These are phyloP conservation scores for Colletotrichum sp. DNA, from an alignment of 2,329 filamentous ascomycete species.

Conservation along the genomic window DNA sequence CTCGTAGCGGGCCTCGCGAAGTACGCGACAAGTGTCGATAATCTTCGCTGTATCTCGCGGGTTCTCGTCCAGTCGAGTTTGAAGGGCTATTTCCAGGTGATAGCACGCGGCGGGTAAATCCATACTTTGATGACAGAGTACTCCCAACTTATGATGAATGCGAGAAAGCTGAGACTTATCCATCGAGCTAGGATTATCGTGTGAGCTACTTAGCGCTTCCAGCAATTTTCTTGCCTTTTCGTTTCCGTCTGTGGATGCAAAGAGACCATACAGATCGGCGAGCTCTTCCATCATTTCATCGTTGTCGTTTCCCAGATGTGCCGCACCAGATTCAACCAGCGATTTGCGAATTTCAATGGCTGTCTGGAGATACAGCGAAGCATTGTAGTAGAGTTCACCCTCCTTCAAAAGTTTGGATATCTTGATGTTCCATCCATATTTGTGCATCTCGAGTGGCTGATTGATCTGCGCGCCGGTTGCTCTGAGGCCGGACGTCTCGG, in stretches of 20 bases:
- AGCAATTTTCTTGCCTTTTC: neutral
- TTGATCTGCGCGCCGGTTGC: neutral
- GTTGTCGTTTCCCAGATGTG: neutral
- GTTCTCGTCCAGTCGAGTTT: neutral
- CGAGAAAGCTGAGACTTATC: neutral
- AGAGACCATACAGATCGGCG: neutral
- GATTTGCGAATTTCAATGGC: neutral
- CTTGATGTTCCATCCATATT: neutral
- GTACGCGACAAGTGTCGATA: neutral
- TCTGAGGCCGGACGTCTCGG: neutral
- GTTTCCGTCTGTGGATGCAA: neutral
- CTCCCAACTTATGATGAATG: neutral
- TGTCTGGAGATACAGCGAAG: neutral
- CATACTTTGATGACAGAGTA: neutral
- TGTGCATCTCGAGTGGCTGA: neutral
- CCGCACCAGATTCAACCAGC: neutral
- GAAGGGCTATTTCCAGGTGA: neutral
- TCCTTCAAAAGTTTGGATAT: neutral
- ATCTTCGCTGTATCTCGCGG: neutral
- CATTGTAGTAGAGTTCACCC: neutral
- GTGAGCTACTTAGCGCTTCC: neutral
- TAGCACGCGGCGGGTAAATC: neutral
- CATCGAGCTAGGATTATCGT: neutral
- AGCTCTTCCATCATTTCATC: neutral
- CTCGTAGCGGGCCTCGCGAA: neutral